Percentiles rank a stretch among this genome's conserved stretches.
These are phyloP conservation scores for Omphalea diandra DNA, from an alignment of 441 rosid species.

Conservation along the genomic window DNA sequence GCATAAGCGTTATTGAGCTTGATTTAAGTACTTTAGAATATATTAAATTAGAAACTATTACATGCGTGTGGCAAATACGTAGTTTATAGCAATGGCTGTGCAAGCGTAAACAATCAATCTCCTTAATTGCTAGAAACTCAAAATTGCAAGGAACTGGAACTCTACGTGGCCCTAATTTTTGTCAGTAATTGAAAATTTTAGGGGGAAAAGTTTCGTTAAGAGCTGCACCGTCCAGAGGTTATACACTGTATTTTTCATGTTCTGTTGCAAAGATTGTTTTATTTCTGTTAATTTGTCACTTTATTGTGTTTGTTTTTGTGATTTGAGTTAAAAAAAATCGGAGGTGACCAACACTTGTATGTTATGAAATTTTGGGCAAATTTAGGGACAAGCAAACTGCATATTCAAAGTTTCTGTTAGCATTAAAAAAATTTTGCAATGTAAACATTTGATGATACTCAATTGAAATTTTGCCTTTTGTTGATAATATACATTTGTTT, in stretches of 20 bases:
- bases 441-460: not conserved
- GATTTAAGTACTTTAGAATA: slow-evolving; percentile 1
- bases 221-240: not conserved
- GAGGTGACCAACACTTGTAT: not conserved
- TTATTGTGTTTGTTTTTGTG: not conserved
- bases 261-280: too few species aligned
- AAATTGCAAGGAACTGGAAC: not conserved
- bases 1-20: not conserved
- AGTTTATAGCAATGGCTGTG: not conserved
- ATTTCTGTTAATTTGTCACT: not conserved
- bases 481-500: not conserved
- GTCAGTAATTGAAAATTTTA: not conserved
- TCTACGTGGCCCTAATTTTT: not conserved
- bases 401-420: not conserved
- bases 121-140: not conserved
- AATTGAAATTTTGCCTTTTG: not conserved
- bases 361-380: not conserved
- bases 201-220: not conserved
- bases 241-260: not conserved
- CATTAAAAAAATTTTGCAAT: not conserved
- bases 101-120: not conserved
- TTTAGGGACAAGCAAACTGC: not conserved
- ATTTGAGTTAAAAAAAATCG: not conserved
- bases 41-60: not conserved
- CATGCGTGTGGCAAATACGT: not conserved